A percentile compares a stretch with the other conserved stretches of the same genome.
These are phyloP conservation scores for Guadua angustifolia DNA, from an alignment of 176 grass and related monocot species.

Conservation along the genomic window DNA sequence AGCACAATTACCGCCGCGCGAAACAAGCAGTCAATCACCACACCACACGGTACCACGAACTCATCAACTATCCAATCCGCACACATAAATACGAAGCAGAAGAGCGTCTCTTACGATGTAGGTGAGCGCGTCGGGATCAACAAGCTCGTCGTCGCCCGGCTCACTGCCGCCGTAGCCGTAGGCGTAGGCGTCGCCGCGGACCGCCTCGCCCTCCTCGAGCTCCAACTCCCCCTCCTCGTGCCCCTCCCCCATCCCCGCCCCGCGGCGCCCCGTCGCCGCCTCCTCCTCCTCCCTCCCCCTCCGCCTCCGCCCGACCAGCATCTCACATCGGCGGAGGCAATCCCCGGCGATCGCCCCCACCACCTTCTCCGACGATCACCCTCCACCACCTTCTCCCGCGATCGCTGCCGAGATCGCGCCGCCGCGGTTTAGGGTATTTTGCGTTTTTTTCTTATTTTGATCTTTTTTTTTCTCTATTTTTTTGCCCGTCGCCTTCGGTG, in stretches of 20 bases:
- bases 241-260: slow-evolving; percentile 1
- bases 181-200: neutral
- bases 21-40: neutral
- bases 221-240: slow-evolving; percentile 60
- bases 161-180: neutral
- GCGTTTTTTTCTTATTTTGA: slow-evolving; percentile 28
- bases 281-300: neutral
- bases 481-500: neutral
- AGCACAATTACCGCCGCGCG: too few relatives aligned
- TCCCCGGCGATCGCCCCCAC: neutral
- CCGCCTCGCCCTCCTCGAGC: slow-evolving; percentile 55
- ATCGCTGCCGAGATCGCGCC: slow-evolving; percentile 42
- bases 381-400: slow-evolving; percentile 7
- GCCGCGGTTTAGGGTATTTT: slow-evolving; percentile 41
- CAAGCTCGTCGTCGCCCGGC: slow-evolving; percentile 21
- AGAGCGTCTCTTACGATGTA: slow-evolving; percentile 61
- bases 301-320: slow-evolving; percentile 21
- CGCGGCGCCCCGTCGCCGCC: neutral
- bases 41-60: neutral
- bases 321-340: slow-evolving; percentile 14
- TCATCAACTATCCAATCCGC: slow-evolving; percentile 22
- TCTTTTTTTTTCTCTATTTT: neutral
- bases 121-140: slow-evolving; percentile 54
- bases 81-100: neutral
- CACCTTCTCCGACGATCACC: slow-evolving; percentile 23